Evolutionary conservation across 2,329 filamentous ascomycete genomes (phyloP).

Genomic region (Leptosphaerulina australis): DNA sequence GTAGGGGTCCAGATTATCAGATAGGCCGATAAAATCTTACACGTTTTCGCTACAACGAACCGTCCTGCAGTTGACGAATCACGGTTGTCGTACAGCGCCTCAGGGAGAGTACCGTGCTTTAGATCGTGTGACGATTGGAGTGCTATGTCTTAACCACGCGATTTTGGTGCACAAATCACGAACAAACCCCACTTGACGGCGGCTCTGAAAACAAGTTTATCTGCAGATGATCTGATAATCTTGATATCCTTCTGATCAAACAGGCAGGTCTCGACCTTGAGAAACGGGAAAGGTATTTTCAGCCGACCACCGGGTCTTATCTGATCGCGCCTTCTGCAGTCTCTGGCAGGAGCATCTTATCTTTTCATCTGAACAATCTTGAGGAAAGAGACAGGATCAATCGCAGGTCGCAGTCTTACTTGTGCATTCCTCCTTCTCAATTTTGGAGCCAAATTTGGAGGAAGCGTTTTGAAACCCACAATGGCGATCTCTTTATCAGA

Average conservation of each 20-base stretch:
- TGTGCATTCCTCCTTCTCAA: not conserved
- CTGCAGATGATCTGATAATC: slow-evolving; percentile 34
- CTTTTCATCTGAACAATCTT: slow-evolving; percentile 34
- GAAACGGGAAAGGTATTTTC: slow-evolving; percentile 9
- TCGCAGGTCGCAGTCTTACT: slow-evolving; percentile 1
- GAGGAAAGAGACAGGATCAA: not conserved
- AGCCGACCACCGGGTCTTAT: slow-evolving; percentile 22
- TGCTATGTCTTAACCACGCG: not conserved
- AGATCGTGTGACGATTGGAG: slow-evolving; percentile 2
- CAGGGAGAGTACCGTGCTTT: not conserved
- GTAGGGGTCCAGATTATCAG: slow-evolving; percentile 38
- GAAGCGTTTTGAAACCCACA: slow-evolving; percentile 5
- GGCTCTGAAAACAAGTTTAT: slow-evolving; percentile 7
- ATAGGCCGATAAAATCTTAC: slow-evolving; percentile 33
- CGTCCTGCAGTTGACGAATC: slow-evolving; percentile 6
- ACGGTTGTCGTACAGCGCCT: not conserved
- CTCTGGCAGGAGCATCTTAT: slow-evolving; percentile 29
- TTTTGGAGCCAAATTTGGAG: not conserved
- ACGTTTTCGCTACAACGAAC: slow-evolving; percentile 16
- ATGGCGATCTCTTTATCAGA: slow-evolving; percentile 56
- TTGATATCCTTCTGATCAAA: slow-evolving; percentile 1
- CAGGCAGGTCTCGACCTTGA: slow-evolving; percentile 4
- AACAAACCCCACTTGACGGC: slow-evolving; percentile 17
- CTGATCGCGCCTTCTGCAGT: slow-evolving; percentile 26
- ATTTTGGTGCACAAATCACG: slow-evolving; percentile 5